phyloP scores from a whole-genome alignment of 768 basidiomycete species.

The Podaxis sp. region DNA sequence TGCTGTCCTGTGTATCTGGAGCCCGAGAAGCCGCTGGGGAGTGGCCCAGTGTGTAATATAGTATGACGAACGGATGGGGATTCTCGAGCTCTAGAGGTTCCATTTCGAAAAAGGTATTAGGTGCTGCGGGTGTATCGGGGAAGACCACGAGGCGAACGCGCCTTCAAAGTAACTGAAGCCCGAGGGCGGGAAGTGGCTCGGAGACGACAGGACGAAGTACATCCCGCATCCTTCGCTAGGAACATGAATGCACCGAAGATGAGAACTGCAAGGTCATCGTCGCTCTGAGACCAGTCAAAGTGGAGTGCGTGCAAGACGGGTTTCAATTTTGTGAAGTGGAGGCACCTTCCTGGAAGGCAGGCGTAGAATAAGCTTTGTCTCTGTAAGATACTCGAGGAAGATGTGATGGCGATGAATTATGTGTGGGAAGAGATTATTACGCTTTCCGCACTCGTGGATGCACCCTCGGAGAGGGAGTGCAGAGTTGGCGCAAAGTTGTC shows the following conservation, averaged over 20 bases:
- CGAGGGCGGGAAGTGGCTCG: too few relatives aligned
- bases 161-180: neutral
- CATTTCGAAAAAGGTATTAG: neutral
- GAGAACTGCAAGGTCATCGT: constrained; percentile 8
- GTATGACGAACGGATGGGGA: neutral
- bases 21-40: neutral
- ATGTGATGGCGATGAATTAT: neutral
- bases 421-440: constrained; percentile 5
- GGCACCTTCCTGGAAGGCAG: neutral
- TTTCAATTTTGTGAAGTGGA: constrained; percentile 4
- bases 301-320: constrained; percentile 10
- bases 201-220: neutral
- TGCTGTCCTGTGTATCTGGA: neutral
- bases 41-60: neutral
- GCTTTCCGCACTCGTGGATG: neutral
- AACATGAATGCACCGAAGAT: neutral
- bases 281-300: neutral
- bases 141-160: constrained; percentile 6
- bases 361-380: neutral
- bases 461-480: neutral
- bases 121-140: constrained; percentile 10
- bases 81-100: constrained; percentile 7
- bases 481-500: neutral
- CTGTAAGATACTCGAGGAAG: neutral
- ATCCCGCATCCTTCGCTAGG: constrained; percentile 11